A percentile compares a stretch with the other conserved stretches of the same genome.
phyloP scores from a whole-genome alignment of 2,329 filamentous ascomycete species.

The Teratosphaeria viscida region DNA sequence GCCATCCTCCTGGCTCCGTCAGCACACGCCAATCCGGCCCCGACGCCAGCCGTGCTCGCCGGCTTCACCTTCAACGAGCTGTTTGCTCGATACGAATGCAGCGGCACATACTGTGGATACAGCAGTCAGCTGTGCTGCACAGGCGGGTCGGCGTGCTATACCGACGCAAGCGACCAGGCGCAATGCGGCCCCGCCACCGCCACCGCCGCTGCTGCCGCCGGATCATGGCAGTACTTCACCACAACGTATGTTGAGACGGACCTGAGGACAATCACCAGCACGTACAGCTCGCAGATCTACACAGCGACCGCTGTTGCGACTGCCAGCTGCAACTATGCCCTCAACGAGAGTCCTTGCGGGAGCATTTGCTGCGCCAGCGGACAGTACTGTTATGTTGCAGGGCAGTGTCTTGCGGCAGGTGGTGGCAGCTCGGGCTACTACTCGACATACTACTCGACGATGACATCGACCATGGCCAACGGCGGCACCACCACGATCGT shows the following conservation, averaged over 20 bases:
- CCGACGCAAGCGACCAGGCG: conserved; percentile 39
- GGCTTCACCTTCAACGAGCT: conserved; percentile 26
- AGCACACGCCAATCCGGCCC: conserved; percentile 18
- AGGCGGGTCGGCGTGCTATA: conserved; percentile 37
- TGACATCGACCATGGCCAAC: conserved; percentile 30
- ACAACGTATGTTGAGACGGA: conserved; percentile 48
- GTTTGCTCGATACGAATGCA: conserved; percentile 30
- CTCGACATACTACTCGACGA: conserved; percentile 34
- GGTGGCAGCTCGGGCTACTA: conserved; percentile 35
- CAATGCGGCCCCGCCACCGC: conserved; percentile 29
- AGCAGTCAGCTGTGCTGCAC: conserved; percentile 41
- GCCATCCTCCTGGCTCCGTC: conserved; percentile 18
- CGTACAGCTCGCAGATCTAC: conserved; percentile 39
- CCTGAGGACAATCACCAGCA: conserved; percentile 40
- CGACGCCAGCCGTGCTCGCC: conserved; percentile 14
- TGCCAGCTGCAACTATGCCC: conserved; percentile 35
- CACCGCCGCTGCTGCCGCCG: conserved; percentile 22
- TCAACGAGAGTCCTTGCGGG: conserved; percentile 52
- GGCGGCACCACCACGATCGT: conserved; percentile 32
- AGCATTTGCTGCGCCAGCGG: conserved; percentile 58
- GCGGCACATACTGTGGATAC: conserved; percentile 41
- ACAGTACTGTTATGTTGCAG: conserved; percentile 54
- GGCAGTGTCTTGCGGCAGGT: conserved; percentile 48
- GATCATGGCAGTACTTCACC: conserved; percentile 48
- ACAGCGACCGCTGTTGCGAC: conserved; percentile 14